Conservation (phyloP, 768 basidiomycete species). For the Kwoniella dejecticola region DNA sequence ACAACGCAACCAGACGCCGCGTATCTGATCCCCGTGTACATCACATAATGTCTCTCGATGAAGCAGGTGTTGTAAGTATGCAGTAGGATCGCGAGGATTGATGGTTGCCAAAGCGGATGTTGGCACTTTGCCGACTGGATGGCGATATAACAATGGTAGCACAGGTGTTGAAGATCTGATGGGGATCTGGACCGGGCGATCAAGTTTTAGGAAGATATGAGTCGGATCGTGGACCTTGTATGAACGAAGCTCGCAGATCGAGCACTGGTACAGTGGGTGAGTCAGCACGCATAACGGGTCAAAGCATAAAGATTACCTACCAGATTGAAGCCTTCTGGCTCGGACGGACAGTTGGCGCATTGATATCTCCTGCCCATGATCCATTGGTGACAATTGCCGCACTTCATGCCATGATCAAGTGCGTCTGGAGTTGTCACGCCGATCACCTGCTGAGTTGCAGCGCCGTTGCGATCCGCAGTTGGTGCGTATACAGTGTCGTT, state of each 20-base stretch:
- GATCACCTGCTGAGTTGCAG: not conserved
- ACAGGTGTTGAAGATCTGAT: conserved; percentile 64
- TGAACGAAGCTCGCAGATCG: conserved; percentile 74
- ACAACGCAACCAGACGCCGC: conserved; percentile 89
- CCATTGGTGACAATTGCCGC: conserved; percentile 45
- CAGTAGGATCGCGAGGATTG: conserved; percentile 28
- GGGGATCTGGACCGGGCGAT: conserved; percentile 70
- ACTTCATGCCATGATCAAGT: conserved; percentile 43
- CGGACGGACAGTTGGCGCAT: conserved; percentile 84
- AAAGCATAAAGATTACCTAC: no score
- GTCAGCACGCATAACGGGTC: no score
- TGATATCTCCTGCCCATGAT: conserved; percentile 83
- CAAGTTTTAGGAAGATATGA: conserved; percentile 86
- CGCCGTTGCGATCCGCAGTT: conserved; percentile 6
- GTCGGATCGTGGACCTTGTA: conserved; percentile 77
- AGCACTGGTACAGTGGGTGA: conserved; percentile 68
- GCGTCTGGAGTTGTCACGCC: conserved; percentile 23
- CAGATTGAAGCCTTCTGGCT: conserved; percentile 69
- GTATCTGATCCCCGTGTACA: conserved; percentile 75
- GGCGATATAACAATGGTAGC: conserved; percentile 62
- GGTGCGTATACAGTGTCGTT: conserved; percentile 67
- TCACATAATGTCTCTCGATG: conserved; percentile 72
- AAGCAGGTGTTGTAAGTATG: conserved; percentile 48
- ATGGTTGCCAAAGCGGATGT: conserved; percentile 19
- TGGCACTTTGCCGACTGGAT: conserved; percentile 32